phyloP scores from a whole-genome alignment of 1,284 basidiomycete genomes.

The Apiotrichum gracile region DNA sequence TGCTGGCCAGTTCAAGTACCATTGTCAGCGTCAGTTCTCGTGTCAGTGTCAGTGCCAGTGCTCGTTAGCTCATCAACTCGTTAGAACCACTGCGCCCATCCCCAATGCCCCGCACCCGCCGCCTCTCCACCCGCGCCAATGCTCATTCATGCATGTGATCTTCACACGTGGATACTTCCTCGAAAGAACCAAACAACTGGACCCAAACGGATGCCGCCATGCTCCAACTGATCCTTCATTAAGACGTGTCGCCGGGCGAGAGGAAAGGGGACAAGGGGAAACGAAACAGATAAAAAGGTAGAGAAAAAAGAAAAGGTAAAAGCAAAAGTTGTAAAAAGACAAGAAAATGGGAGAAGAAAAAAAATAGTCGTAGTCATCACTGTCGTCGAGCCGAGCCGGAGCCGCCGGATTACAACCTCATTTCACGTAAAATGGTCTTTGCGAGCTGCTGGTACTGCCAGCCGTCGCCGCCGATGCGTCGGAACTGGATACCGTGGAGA shows the following conservation, averaged over 20 bases:
- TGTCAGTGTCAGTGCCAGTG: too few relatives aligned
- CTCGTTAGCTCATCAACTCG: too few relatives aligned
- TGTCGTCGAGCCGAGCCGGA: neutral
- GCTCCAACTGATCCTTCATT: neutral
- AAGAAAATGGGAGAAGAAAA: neutral
- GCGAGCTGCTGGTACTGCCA: constrained; percentile 98
- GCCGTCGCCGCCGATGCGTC: constrained; percentile 82
- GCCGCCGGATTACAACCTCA: constrained; percentile 61
- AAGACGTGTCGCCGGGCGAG: neutral
- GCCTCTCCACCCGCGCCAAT: neutral
- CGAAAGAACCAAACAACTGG: too few relatives aligned
- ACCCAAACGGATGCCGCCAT: neutral
- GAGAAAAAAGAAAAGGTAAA: neutral
- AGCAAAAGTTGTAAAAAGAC: neutral
- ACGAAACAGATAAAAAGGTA: neutral
- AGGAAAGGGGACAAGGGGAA: neutral
- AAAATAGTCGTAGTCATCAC: neutral
- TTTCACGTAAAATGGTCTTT: constrained; percentile 83
- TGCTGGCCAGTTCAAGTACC: too few relatives aligned
- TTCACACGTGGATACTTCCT: too few relatives aligned
- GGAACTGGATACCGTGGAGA: constrained; percentile 92
- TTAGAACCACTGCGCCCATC: neutral
- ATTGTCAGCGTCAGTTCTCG: too few relatives aligned
- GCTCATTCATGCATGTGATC: constrained; percentile 3
- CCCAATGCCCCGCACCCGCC: neutral